These are phyloP conservation scores for Plasmodium gaboni DNA, from an alignment of 169 alveolate species.

Conservation along the genomic window DNA sequence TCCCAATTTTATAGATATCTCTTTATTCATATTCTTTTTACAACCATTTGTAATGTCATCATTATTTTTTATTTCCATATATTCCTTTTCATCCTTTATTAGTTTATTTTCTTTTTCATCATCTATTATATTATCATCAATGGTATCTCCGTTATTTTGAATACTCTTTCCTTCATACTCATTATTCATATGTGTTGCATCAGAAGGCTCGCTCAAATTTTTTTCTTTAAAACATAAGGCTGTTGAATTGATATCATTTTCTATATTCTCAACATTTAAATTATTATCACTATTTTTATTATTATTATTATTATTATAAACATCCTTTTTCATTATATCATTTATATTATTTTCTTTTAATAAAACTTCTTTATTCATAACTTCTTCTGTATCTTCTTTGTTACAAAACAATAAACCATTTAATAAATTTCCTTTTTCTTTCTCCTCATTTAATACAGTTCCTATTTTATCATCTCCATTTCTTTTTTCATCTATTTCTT, in stretches of 20 bases:
- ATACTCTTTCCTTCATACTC: not conserved
- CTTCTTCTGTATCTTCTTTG: not conserved
- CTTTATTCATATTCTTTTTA: not conserved
- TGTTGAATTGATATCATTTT: not conserved
- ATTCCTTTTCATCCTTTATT: not conserved
- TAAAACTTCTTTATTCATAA: not conserved
- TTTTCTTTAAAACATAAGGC: not conserved
- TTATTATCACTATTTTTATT: not conserved
- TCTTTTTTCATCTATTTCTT: constrained; percentile 8
- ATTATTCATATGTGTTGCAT: not conserved
- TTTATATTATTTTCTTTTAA: not conserved
- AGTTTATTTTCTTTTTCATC: not conserved
- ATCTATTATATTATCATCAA: not conserved
- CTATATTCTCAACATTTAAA: not conserved
- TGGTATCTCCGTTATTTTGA: not conserved
- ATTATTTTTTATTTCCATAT: not conserved
- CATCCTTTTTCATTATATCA: constrained; percentile 4
- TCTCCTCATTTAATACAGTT: not conserved
- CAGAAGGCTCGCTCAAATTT: not conserved
- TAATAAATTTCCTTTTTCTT: not conserved
- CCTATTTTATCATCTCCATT: not conserved
- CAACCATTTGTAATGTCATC: not conserved
- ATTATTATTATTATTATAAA: not conserved
- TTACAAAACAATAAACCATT: not conserved
- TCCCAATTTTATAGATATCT: not conserved